A percentile compares a stretch with the other conserved stretches of the same genome.
Conservation (phyloP, 345 rosid genomes). For the Xanthoceras sorbifolium region DNA sequence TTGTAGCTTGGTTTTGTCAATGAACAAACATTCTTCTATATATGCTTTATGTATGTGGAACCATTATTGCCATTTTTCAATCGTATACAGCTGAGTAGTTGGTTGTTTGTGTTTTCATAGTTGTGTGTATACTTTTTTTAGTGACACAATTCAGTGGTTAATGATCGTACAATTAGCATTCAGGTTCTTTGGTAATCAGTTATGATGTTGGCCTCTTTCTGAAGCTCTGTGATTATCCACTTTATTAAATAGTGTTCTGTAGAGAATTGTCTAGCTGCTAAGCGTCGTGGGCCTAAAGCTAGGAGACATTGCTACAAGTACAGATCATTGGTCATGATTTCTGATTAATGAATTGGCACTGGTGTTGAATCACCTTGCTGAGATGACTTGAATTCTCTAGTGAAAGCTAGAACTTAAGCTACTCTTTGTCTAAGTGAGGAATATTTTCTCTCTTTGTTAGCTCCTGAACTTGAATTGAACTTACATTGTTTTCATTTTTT, state of each 20-base stretch:
- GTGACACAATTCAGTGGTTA: not conserved
- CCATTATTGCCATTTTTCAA: not conserved
- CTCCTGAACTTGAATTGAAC: not conserved
- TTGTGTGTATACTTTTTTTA: not conserved
- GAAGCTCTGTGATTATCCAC: not conserved
- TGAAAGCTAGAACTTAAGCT: not conserved
- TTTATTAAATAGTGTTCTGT: not conserved
- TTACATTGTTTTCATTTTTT: not conserved
- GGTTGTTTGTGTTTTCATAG: not conserved
- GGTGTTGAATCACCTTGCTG: not conserved
- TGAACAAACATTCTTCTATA: conserved; percentile 1
- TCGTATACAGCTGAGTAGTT: not conserved
- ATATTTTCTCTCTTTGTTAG: not conserved
- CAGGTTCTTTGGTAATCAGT: not conserved
- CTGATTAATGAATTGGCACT: not conserved
- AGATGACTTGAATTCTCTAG: not conserved
- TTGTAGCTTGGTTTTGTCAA: not conserved
- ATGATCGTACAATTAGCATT: not conserved
- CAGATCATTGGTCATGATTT: not conserved
- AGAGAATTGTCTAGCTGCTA: not conserved
- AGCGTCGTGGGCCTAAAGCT: not conserved
- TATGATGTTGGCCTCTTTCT: not conserved
- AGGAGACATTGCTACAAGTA: not conserved
- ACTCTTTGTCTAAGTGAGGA: not conserved
- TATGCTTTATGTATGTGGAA: not conserved